Conservation (phyloP, 495 filamentous ascomycete species). For the Cairneyella variabilis region DNA sequence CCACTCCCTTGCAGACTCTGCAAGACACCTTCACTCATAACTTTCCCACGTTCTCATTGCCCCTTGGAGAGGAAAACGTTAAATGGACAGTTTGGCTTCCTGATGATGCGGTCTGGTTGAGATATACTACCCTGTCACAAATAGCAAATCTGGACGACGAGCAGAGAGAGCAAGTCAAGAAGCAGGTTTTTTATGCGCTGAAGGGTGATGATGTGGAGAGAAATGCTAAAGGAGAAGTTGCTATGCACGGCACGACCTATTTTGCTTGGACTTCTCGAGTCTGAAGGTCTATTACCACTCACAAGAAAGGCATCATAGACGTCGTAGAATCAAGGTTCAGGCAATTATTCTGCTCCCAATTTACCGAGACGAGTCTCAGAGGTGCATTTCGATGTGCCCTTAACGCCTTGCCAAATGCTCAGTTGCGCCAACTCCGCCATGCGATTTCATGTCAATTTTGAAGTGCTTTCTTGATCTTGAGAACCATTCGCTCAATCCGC, state of each 20-base stretch:
- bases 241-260: slow-evolving; percentile 50
- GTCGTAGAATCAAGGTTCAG: no score
- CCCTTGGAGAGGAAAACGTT: slow-evolving; percentile 35
- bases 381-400: background rate
- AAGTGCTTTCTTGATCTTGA: background rate
- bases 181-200: slow-evolving; percentile 39
- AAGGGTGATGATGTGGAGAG: slow-evolving; percentile 30
- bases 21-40: slow-evolving; percentile 28
- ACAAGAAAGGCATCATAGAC: background rate
- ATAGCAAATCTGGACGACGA: slow-evolving; percentile 49
- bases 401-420: slow-evolving; percentile 8
- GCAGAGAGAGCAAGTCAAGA: slow-evolving; percentile 42
- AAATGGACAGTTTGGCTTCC: slow-evolving; percentile 44
- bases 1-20: slow-evolving; percentile 37
- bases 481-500: slow-evolving; percentile 43
- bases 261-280: slow-evolving; percentile 45
- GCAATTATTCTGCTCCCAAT: no score
- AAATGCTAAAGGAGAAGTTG: slow-evolving; percentile 50
- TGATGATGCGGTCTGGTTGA: slow-evolving; percentile 51
- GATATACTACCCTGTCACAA: slow-evolving; percentile 53
- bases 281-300: slow-evolving; percentile 16
- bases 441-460: no score
- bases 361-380: no score
- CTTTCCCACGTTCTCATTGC: slow-evolving; percentile 47
- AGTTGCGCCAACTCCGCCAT: no score